Conservation (phyloP, 441 rosid species). For the Manihot esculenta region DNA sequence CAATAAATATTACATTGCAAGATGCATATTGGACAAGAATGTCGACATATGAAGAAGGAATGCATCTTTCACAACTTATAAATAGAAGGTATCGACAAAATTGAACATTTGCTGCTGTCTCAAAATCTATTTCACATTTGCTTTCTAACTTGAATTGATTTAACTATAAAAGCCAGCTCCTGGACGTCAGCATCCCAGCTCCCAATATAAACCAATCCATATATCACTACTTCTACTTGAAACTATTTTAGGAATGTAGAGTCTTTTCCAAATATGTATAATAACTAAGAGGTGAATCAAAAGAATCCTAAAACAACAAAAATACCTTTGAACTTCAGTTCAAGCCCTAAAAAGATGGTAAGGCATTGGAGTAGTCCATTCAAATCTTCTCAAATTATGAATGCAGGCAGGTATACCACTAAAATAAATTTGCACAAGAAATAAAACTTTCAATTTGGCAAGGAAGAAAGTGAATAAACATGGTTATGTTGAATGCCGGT, state of each 20-base stretch:
- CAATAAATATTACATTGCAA: no score
- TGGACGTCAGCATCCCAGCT: neutral
- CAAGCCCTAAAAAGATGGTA: no score
- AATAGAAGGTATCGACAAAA: neutral
- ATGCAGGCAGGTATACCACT: neutral
- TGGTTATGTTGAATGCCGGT: neutral
- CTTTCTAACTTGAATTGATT: neutral
- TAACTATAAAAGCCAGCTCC: neutral
- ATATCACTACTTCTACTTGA: neutral
- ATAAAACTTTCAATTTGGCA: neutral
- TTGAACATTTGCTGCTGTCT: constrained; percentile 3
- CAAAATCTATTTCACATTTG: neutral
- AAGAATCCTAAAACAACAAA: neutral
- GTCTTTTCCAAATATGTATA: no score
- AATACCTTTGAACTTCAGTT: no score
- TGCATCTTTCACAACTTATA: neutral
- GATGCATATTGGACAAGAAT: neutral
- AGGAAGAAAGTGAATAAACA: neutral
- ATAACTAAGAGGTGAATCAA: neutral
- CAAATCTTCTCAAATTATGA: neutral
- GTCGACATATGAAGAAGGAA: neutral
- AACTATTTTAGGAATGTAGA: neutral
- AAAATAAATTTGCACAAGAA: neutral
- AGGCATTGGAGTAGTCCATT: no score
- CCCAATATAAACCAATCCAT: neutral